Evolutionary conservation across 2,329 filamentous ascomycete species (phyloP).

Genomic region (Neofusicoccum umdonicola): DNA sequence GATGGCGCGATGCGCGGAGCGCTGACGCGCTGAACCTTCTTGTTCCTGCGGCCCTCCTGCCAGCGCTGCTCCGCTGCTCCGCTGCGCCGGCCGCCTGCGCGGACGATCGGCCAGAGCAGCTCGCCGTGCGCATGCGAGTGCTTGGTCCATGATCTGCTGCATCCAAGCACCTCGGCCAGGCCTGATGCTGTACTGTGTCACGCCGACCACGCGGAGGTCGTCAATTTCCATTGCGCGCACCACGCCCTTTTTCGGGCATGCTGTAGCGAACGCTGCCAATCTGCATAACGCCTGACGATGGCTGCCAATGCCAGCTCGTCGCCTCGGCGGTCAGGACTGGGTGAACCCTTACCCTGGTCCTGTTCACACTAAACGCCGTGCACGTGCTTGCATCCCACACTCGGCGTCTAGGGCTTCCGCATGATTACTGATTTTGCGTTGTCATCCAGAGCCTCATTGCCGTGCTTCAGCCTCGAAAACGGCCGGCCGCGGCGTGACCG

Average conservation of each 20-base stretch:
- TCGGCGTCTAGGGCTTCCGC: neutral
- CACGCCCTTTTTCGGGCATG: neutral
- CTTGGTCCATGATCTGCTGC: conserved; percentile 9
- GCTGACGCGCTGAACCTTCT: neutral
- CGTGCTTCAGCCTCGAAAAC: neutral
- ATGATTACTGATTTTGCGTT: conserved; percentile 12
- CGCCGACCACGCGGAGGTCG: neutral
- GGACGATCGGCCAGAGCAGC: neutral
- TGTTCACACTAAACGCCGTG: neutral
- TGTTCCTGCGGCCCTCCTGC: conserved; percentile 3
- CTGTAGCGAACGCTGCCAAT: neutral
- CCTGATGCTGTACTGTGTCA: neutral
- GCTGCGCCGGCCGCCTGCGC: neutral
- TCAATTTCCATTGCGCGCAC: neutral
- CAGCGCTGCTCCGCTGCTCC: neutral
- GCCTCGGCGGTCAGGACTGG: neutral
- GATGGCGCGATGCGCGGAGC: neutral
- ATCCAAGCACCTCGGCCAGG: neutral
- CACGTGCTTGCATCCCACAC: conserved; percentile 11
- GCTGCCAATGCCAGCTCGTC: neutral
- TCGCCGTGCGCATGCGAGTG: neutral
- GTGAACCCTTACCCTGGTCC: neutral
- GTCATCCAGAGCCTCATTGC: conserved; percentile 7
- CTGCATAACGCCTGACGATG: neutral
- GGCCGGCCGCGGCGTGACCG: neutral